Conservation (phyloP, 75 land plant genomes). For the Selaginella tamariscina region DNA sequence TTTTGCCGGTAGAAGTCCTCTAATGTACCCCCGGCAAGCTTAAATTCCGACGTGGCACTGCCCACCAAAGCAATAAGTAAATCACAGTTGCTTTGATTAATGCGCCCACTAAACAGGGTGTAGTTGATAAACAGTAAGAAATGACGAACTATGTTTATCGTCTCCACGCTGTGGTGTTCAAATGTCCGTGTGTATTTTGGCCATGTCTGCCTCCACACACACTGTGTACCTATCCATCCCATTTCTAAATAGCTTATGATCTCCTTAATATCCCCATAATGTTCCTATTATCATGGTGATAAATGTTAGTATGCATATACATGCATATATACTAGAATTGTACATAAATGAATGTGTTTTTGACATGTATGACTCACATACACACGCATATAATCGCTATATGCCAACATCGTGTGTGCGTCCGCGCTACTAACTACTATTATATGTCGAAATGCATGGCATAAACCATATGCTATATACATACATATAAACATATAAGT, state of each 20-base stretch:
- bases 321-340: no score
- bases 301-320: no score
- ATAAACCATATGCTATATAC: no score
- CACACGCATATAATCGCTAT: no score
- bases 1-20: background rate
- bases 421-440: no score
- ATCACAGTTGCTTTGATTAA: background rate
- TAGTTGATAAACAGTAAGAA: background rate
- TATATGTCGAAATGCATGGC: no score
- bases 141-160: background rate
- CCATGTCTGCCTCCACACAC: background rate
- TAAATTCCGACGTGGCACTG: background rate
- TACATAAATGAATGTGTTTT: no score
- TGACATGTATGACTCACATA: no score
- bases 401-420: no score
- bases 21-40: background rate
- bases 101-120: constrained; percentile 2
- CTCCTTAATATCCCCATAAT: background rate
- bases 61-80: background rate
- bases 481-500: no score
- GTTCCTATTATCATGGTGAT: no score
- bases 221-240: background rate
- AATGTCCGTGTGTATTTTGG: background rate
- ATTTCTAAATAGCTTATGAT: background rate
- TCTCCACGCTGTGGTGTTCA: background rate